Base-by-base conservation (phyloP, 176 grass and related monocot genomes). In the Leersia perrieri region DNA sequence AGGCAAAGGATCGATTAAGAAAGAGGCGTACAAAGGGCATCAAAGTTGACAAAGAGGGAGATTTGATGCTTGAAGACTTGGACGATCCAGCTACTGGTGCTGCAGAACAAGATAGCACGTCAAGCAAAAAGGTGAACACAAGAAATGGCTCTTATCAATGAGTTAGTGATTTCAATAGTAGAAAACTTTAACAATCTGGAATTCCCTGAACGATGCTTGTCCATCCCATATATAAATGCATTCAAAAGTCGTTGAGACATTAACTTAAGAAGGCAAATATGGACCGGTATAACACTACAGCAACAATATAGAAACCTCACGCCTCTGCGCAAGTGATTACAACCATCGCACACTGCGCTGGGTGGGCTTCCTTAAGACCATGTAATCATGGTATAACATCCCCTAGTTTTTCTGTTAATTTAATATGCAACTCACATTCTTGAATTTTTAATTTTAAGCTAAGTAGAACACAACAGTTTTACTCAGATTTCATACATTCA, bases 1-100 rank as follows among this genome's bases (percentile, higher is more conserved):
- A 99, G 93, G 89, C 91, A 26, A 99, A 96, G 84, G 97, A 99
- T 74, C 67, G 93, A 45, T 80, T 83, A 78, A 99, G 91, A 89
- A 94, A 87, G 85, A 99, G 91, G 81, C 87, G 90, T 36, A 76
- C 86, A 3, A 99, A 96, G 84, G 93, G 85, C 62, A 91, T 96
- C 81, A 95, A 88, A 64, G 93, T 93, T 60, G 97, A 96, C 88
- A 90, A 76, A 74, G 89, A 96, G 23, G 97, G 93, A 73, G 90
- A 99, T 88, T 87, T 96, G 76, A 90, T 71, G n/a, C 81, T 99
- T 9, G 89, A 99, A 79, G 93, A 99, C 9, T 89, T 95, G 18
- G 85, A 87, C 85, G 91, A 92, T 53, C 60, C 58, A 71, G 71
- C 42, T 78, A 57, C 86, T n/a, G 84, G 91, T 39, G 53, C 38